Evolutionary conservation across 148 eudicot genomes (phyloP).

Genomic region (Drosera capensis): DNA sequence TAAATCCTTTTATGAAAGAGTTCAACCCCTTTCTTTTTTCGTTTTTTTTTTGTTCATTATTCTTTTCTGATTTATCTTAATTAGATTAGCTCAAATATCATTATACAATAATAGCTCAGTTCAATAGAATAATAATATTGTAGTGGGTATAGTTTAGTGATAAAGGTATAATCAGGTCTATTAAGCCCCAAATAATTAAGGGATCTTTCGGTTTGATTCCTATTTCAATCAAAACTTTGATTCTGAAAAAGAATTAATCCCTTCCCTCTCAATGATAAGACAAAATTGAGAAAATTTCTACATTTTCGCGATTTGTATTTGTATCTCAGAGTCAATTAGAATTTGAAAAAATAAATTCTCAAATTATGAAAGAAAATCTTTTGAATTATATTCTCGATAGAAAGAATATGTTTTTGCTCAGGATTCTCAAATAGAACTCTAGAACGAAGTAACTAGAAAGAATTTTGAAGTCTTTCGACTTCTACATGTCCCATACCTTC

Average conservation of each 20-base stretch:
- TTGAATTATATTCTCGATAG: not conserved
- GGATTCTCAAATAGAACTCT: not conserved
- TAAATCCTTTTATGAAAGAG: too few species aligned
- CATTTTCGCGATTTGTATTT: not conserved
- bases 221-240: too few species aligned
- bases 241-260: not conserved
- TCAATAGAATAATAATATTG: too few species aligned
- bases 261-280: too few species aligned
- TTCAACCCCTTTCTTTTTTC: too few species aligned
- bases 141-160: slow-evolving; percentile 14
- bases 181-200: slow-evolving; percentile 1
- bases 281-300: too few species aligned
- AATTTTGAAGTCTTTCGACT: not conserved
- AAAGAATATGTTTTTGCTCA: not conserved
- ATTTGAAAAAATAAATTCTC: too few species aligned
- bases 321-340: not conserved
- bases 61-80: too few species aligned
- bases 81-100: too few species aligned
- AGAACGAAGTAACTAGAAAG: not conserved
- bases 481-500: too few species aligned
- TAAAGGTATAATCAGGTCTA: slow-evolving; percentile 6
- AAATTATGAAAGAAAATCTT: too few species aligned
- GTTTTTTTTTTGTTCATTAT: too few species aligned
- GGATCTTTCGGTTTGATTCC: slow-evolving; percentile 3
- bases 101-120: slow-evolving; percentile 8